Conservation (phyloP, 768 basidiomycete genomes). For the Lactarius indigo region DNA sequence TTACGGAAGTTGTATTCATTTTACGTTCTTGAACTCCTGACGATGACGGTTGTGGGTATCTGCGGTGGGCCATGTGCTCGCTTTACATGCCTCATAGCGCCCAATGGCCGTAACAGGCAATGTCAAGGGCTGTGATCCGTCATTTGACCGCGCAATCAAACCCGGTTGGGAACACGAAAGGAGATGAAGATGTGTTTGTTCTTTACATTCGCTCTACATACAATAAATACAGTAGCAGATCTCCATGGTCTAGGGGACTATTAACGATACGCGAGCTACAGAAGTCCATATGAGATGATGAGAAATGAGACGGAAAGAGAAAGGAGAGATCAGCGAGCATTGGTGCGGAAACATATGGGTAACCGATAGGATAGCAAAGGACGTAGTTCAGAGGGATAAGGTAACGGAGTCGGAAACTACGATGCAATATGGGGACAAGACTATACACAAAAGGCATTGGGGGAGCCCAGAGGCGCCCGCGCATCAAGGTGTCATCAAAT, state of each 20-base stretch:
- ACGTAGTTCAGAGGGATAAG: conserved; percentile 6
- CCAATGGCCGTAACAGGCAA: not conserved
- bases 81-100: not conserved
- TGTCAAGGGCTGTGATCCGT: not conserved
- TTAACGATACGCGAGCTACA: conserved; percentile 20
- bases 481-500: conserved; percentile 10
- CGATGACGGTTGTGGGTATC: not conserved
- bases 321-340: conserved; percentile 6
- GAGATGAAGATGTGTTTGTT: not conserved
- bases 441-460: not conserved
- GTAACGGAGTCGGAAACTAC: conserved; percentile 2
- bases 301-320: not conserved
- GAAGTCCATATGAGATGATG: conserved; percentile 8
- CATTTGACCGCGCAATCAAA: not conserved
- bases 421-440: not conserved
- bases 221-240: conserved; percentile 24
- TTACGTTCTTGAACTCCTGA: no score
- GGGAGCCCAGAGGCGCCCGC: not conserved
- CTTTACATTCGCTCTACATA: conserved; percentile 22
- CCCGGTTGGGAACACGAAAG: not conserved
- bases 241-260: conserved; percentile 20
- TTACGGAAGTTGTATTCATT: no score
- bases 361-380: conserved; percentile 5
- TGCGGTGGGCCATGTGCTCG: not conserved
- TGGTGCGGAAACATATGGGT: not conserved